Percentiles rank a stretch among this genome's conserved stretches.
phyloP scores from a whole-genome alignment of 192 early-diverging fungal genomes.

The Coemansia sp. region DNA sequence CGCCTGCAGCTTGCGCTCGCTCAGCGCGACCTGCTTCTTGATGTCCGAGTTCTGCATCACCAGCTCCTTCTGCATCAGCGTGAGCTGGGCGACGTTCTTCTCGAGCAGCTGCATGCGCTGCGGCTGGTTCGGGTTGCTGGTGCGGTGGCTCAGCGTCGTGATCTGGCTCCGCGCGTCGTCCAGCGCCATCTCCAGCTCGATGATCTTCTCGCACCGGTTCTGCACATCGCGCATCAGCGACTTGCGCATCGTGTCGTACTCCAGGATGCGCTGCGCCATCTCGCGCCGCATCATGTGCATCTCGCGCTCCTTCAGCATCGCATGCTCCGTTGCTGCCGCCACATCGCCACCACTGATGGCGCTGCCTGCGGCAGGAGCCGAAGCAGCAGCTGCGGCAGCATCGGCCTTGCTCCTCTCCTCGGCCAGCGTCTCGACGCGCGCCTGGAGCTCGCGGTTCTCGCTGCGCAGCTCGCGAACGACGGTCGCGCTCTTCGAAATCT shows the following conservation, averaged over 20 bases:
- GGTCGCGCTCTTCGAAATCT: constrained; percentile 62
- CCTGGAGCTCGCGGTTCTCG: constrained; percentile 48
- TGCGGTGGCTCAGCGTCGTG: constrained; percentile 79
- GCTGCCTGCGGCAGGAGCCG: neutral
- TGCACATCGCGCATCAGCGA: constrained; percentile 97
- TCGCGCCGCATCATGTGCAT: constrained; percentile 55
- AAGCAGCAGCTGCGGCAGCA: neutral
- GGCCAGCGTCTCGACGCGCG: constrained; percentile 31
- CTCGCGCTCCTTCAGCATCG: constrained; percentile 57
- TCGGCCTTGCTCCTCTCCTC: constrained; percentile 31
- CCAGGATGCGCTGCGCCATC: constrained; percentile 71
- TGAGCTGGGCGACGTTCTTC: constrained; percentile 95
- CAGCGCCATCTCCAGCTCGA: constrained; percentile 95
- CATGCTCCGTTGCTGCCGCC: constrained; percentile 47
- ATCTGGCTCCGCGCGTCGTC: constrained; percentile 97
- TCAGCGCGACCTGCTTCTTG: constrained; percentile 90
- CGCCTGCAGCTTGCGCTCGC: constrained; percentile 88
- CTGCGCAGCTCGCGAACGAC: constrained; percentile 45
- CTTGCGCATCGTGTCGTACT: constrained; percentile 99
- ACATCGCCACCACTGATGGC: constrained; percentile 26
- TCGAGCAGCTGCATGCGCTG: constrained; percentile 98
- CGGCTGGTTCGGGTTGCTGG: constrained; percentile 83
- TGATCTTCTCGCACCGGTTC: constrained; percentile 96
- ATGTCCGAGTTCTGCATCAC: constrained; percentile 94
- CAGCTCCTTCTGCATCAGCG: constrained; percentile 91